Percentiles rank a stretch among this genome's conserved stretches.
Evolutionary conservation across 345 rosid genomes (phyloP).

Genomic region (Brassica rapa): DNA sequence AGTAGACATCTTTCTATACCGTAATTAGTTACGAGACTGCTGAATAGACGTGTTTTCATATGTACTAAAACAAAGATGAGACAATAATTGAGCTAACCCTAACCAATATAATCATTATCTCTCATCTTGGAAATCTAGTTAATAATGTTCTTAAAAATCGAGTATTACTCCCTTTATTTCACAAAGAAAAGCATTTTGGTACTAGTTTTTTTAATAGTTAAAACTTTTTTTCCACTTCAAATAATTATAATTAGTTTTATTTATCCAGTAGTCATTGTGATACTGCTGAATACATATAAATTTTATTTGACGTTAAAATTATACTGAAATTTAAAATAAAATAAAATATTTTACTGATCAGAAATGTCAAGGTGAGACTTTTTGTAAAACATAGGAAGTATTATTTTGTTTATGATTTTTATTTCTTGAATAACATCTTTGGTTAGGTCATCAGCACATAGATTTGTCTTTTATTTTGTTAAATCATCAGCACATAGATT

Average conservation of each 20-base stretch:
- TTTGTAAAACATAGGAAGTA: no score
- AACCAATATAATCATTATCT: neutral
- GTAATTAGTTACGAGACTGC: neutral
- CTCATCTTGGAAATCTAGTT: neutral
- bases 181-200: neutral
- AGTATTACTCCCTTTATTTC: no score
- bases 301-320: no score
- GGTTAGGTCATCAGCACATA: conserved; percentile 20
- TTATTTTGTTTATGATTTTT: neutral
- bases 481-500: conserved; percentile 26
- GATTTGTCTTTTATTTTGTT: neutral
- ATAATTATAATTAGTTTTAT: no score
- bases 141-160: neutral
- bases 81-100: neutral
- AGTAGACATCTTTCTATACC: neutral
- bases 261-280: no score
- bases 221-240: neutral
- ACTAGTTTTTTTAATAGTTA: neutral
- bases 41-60: neutral
- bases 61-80: neutral
- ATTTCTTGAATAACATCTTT: neutral
- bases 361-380: neutral
- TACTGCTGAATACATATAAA: no score
- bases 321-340: no score
- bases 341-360: no score